Evolutionary conservation across 257 asterid species (phyloP).

Genomic region (Petunia axillaris): DNA sequence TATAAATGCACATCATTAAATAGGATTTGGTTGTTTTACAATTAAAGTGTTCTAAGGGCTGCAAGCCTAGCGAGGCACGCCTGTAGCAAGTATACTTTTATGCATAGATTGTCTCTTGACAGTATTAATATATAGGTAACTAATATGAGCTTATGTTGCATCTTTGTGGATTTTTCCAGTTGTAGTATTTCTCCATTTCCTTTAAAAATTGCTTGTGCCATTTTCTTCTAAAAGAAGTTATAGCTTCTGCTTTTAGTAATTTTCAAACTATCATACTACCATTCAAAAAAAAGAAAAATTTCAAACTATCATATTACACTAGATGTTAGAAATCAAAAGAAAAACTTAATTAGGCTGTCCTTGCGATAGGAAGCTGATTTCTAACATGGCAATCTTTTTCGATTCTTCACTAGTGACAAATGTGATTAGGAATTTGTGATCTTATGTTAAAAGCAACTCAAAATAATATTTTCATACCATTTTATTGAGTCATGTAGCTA

Average conservation of each 20-base stretch:
- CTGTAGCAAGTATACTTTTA: not conserved
- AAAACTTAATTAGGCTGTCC: not conserved
- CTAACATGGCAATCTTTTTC: too few species aligned
- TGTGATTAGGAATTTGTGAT: too few species aligned
- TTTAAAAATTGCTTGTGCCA: constrained; percentile 1
- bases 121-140: not conserved
- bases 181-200: constrained; percentile 4
- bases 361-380: too few species aligned
- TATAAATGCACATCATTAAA: not conserved
- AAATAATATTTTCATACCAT: too few species aligned
- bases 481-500: not conserved
- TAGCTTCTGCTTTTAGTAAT: not conserved
- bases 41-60: not conserved
- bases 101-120: not conserved
- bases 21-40: not conserved
- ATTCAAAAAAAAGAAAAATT: not conserved
- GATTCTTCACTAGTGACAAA: too few species aligned
- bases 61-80: not conserved
- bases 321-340: not conserved
- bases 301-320: constrained; percentile 1
- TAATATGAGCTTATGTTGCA: constrained; percentile 12
- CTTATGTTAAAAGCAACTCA: too few species aligned
- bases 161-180: not conserved
- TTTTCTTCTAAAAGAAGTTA: not conserved
- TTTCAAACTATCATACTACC: constrained; percentile 5